These are phyloP conservation scores for Aspergillus amoenus DNA, from an alignment of 2,329 filamentous ascomycete species.

Conservation along the genomic window DNA sequence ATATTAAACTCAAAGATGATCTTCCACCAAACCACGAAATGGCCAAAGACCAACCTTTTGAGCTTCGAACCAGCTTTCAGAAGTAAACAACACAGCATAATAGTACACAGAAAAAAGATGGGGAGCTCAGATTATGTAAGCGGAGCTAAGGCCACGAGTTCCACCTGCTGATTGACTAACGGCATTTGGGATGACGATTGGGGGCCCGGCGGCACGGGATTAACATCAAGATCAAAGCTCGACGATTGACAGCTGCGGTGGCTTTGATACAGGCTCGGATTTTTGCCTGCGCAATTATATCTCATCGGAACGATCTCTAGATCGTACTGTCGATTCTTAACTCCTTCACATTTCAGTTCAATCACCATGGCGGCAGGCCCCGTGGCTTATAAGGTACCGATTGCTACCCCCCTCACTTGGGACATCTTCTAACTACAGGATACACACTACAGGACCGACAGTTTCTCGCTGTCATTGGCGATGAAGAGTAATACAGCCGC, in stretches of 20 bases:
- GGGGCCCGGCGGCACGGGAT: background rate
- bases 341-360: background rate
- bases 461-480: slow-evolving; percentile 95
- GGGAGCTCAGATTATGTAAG: slow-evolving; percentile 19
- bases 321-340: no score
- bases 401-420: slow-evolving; percentile 12
- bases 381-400: slow-evolving; percentile 53
- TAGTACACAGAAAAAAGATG: slow-evolving; percentile 4
- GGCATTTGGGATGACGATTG: slow-evolving; percentile 6
- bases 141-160: slow-evolving; percentile 2
- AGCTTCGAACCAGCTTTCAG: slow-evolving; percentile 10
- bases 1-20: background rate
- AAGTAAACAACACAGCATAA: slow-evolving; percentile 16
- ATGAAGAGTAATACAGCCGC: slow-evolving; percentile 63
- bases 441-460: slow-evolving; percentile 67
- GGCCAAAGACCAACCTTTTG: background rate
- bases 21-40: background rate
- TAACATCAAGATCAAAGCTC: slow-evolving; percentile 10
- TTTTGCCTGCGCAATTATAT: background rate
- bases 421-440: slow-evolving; percentile 33
- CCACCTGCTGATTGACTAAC: background rate
- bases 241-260: slow-evolving; percentile 1
- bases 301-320: background rate
- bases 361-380: slow-evolving; percentile 61
- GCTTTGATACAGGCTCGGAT: background rate